Percentiles rank a stretch among this genome's conserved stretches.
Evolutionary conservation across 192 early-diverging fungal genomes (phyloP).

Genomic region (Anaeromyces robustus): DNA sequence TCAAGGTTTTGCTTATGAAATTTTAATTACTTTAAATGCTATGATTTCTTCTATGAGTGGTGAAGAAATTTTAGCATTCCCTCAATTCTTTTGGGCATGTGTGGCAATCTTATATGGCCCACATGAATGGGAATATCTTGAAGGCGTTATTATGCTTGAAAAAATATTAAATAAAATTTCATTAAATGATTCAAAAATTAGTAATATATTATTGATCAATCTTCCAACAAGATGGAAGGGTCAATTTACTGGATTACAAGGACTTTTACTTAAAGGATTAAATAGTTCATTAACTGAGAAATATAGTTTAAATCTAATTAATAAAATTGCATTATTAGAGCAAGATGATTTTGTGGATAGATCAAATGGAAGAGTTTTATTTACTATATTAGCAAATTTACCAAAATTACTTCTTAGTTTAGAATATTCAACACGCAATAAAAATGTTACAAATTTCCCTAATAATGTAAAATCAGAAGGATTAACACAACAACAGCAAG

Average conservation of each 20-base stretch:
- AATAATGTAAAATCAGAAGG: no score
- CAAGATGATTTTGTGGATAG: slow-evolving; percentile 47
- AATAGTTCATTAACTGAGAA: slow-evolving; percentile 34
- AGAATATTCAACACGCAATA: slow-evolving; percentile 12
- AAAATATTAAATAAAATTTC: slow-evolving; percentile 43
- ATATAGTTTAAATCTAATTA: slow-evolving; percentile 36
- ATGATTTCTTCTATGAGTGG: slow-evolving; percentile 39
- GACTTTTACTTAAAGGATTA: slow-evolving; percentile 55
- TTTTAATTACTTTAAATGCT: slow-evolving; percentile 46
- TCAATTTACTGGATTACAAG: slow-evolving; percentile 57
- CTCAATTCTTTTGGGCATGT: slow-evolving; percentile 68
- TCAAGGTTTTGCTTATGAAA: slow-evolving; percentile 68
- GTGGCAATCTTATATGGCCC: slow-evolving; percentile 56
- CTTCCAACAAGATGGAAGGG: slow-evolving; percentile 63
- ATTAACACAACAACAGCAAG: background rate
- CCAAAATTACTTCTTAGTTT: slow-evolving; percentile 50
- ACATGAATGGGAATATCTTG: slow-evolving; percentile 59
- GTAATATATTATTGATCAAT: slow-evolving; percentile 30
- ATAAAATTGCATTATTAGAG: slow-evolving; percentile 31
- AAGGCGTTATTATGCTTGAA: slow-evolving; percentile 49
- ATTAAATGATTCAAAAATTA: slow-evolving; percentile 21
- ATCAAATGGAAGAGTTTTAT: slow-evolving; percentile 32
- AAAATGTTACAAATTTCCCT: background rate
- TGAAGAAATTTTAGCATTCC: slow-evolving; percentile 41
- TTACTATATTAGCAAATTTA: slow-evolving; percentile 46